A percentile compares a stretch with the other conserved stretches of the same genome.
Evolutionary conservation across 1,139 yeast genomes (phyloP).

Genomic region (Taphrina betulina): DNA sequence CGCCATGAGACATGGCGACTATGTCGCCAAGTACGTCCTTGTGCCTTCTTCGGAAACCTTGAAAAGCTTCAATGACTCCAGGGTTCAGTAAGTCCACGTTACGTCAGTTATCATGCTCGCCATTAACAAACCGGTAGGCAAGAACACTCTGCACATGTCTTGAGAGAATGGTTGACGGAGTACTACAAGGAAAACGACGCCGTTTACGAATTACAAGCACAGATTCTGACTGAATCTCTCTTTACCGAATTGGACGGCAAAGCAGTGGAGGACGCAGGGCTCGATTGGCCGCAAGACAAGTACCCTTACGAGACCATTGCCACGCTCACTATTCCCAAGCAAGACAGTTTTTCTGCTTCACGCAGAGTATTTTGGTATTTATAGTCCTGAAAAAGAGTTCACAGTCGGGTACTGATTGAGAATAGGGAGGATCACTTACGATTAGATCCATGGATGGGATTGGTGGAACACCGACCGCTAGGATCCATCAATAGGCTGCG

Average conservation of each 20-base stretch:
- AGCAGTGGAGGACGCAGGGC: background rate
- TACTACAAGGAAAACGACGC: background rate
- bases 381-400: too few relatives aligned
- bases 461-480: background rate
- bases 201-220: background rate
- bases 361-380: background rate
- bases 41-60: background rate
- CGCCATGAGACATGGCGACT: background rate
- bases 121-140: background rate
- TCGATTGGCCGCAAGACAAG: background rate
- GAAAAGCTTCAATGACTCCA: constrained; percentile 3
- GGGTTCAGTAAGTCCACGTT: constrained; percentile 4
- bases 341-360: background rate
- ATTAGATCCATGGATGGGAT: background rate
- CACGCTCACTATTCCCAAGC: background rate
- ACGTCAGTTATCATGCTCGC: too few relatives aligned
- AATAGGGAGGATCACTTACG: background rate
- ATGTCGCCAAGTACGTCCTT: background rate
- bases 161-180: background rate
- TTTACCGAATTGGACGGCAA: background rate
- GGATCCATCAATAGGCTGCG: background rate
- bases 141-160: background rate
- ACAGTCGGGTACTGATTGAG: too few relatives aligned
- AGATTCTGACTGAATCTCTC: background rate
- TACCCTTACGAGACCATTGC: background rate